Percentiles rank a stretch among this genome's conserved stretches.
These are phyloP conservation scores for Epithemia pelagica DNA, from an alignment of 108 stramenopile species.

Conservation along the genomic window DNA sequence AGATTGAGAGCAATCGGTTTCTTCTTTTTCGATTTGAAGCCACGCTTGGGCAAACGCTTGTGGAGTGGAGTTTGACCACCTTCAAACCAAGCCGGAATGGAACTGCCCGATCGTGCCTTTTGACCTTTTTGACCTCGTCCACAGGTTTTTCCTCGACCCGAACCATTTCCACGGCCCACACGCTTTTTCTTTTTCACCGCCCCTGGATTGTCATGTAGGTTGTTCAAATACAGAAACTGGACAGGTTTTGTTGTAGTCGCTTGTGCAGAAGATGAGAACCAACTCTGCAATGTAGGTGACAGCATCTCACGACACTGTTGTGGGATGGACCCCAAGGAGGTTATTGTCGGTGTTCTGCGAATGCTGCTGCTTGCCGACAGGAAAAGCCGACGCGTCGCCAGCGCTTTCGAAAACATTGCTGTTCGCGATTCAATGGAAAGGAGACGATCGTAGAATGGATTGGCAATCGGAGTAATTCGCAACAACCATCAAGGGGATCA, in stretches of 20 bases:
- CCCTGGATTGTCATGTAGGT: slow-evolving; percentile 79
- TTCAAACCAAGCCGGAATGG: slow-evolving; percentile 85
- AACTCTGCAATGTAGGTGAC: no score
- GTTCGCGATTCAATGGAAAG: no score
- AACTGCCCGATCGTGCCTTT: slow-evolving; percentile 82
- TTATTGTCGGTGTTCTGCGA: no score
- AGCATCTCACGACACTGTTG: no score
- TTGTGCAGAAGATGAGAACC: no score
- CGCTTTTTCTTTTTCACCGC: slow-evolving; percentile 71
- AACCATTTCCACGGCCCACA: slow-evolving; percentile 96
- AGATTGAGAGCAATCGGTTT: slow-evolving; percentile 70
- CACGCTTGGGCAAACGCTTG: slow-evolving; percentile 93
- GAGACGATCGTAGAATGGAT: no score
- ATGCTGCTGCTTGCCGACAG: no score
- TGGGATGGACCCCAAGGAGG: no score
- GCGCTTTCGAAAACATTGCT: no score
- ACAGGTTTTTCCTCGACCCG: slow-evolving; percentile 91
- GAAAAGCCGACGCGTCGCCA: no score
- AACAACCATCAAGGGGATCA: no score
- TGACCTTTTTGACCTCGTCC: slow-evolving; percentile 97
- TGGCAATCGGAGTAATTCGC: no score
- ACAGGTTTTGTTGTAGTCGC: slow-evolving; percentile 31
- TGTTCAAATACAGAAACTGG: slow-evolving; percentile 61
- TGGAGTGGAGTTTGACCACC: slow-evolving; percentile 98
- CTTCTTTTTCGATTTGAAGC: slow-evolving; percentile 88